Evolutionary conservation across 805 yeast species (phyloP), one percentile per base, ranked within the genome.

Genomic region (Deakozyma indianensis): DNA sequence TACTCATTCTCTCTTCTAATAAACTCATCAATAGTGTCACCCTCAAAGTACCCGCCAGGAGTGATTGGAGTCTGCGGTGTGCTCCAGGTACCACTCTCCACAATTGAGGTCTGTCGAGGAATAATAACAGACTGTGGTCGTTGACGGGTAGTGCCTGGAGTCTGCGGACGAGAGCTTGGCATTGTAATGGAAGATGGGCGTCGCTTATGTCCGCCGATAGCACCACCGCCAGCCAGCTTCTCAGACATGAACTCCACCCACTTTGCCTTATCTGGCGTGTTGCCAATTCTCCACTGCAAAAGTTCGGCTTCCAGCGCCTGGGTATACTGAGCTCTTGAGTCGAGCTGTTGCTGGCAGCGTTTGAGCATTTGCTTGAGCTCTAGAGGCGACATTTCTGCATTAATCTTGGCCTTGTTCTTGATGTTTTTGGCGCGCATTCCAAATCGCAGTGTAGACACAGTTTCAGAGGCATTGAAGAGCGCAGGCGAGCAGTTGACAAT

Each of bases 401-500:
- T 85, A 48, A 78, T 67, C 56, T 71, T 77, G 22, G 84, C 82
- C 43, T 66, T 67, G 56, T 83, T 86, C 54, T 73, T 68, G 50
- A 84, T 78, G 41, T 64, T 67, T 61, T 80, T 81, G 4, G 90
- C 86, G 20, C 92, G 65, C 0, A 75, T 67, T 0, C 92, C 94
- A 58, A 85, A 83, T 41, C 90, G 63, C 47, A 86, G 62, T 0
- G 88, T 78, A 3, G 86, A 77, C 3, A 83, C 48, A 0, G 94
- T 82, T 54, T 83, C 92, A 16, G 63, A 58, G 44, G 70, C 76
- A 52, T 83, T 75, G 25, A 61, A 56, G 2, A 65, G 55, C 0
- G 80, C 67, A 0, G 85, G 81, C 0, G 92, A 82, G 50, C 92
- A 82, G 51, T 80, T 80, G 35, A 84, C 70, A 16, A 86, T 74